Base-by-base conservation (phyloP, 2,329 filamentous ascomycete genomes). In the Fonsecaea nubica region DNA sequence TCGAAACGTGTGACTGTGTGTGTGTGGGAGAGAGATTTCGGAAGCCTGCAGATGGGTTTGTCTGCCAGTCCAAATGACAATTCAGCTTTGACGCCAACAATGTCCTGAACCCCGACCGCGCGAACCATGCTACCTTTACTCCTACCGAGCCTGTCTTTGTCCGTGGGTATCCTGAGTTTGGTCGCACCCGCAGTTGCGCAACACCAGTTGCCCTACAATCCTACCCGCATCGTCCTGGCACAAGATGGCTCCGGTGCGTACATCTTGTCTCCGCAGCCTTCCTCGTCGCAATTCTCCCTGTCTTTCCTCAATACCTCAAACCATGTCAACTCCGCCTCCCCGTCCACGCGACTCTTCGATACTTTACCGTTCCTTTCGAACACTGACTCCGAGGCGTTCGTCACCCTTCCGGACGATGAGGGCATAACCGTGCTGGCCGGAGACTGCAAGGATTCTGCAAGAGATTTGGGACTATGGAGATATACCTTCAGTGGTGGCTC, bases 361-460 rank as follows among this genome's bases (percentile, higher is more conserved):
- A 79, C 79, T 30, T 81, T 91, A 32, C 91, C 87, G 0, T 95
- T 95, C 73, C 77, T 90, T 12, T 72, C 80, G 38, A 79, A 80
- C 48, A 75, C 78, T 36, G 76, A 80, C 35, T 78, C 78, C 4
- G 84, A 82, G 10, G 83, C 90, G 0, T 95, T 92, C 73, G 84
- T 88, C 6, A 87, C 92, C 0, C 82, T 89, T 0, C 48, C 58
- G 33, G 64, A 85, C 52, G 83, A 87, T 73, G 92, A 92, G 15
- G 86, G 89, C 10, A 84, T 97, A 33, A 85, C 88, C 2, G 88
- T 95, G 1, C 90, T 92, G 63, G 83, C 89, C 0, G 93, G 94
- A 2, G 84, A 90, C 69, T 97, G 94, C 75, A 80, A 85, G 0
- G 78, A 80, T 35, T 79, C 83, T 1, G 81, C 79, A 3, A 79